phyloP scores from a whole-genome alignment of 2,329 filamentous ascomycete genomes.

The Rutstroemia sydowiana region DNA sequence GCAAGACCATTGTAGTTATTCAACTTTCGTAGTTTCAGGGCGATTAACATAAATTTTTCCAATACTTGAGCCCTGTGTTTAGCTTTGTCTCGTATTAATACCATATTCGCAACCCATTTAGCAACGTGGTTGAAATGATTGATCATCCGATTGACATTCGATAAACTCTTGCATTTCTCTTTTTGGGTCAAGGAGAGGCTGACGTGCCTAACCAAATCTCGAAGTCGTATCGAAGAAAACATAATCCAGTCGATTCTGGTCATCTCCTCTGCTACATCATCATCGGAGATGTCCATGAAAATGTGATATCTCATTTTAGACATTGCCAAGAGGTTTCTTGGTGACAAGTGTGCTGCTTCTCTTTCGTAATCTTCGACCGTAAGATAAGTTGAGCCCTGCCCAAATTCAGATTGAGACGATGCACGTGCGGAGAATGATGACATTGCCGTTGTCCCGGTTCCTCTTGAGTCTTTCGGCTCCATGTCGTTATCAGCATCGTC shows the following conservation, averaged over 20 bases:
- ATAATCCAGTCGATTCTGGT: slow-evolving; percentile 97
- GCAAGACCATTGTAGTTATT: slow-evolving; percentile 97
- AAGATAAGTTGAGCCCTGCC: slow-evolving; percentile 39
- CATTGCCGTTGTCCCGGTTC: slow-evolving; percentile 1
- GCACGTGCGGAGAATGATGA: slow-evolving; percentile 20
- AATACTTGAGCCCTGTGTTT: slow-evolving; percentile 88
- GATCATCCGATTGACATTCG: slow-evolving; percentile 91
- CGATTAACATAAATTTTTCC: slow-evolving; percentile 93
- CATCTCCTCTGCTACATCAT: slow-evolving; percentile 82
- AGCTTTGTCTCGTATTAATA: slow-evolving; percentile 85
- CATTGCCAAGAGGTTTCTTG: slow-evolving; percentile 60
- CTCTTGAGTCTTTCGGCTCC: slow-evolving; percentile 21
- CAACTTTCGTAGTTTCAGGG: slow-evolving; percentile 74
- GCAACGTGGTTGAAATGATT: slow-evolving; percentile 84
- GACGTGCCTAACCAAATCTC: slow-evolving; percentile 88
- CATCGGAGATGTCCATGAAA: slow-evolving; percentile 80
- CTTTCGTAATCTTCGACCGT: slow-evolving; percentile 73
- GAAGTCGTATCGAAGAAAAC: slow-evolving; percentile 89
- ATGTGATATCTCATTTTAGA: slow-evolving; percentile 84
- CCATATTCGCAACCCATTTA: slow-evolving; percentile 75
- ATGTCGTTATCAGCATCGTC: slow-evolving; percentile 20
- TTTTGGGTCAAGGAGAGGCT: slow-evolving; percentile 65
- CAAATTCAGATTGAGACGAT: slow-evolving; percentile 19
- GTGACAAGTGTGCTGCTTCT: slow-evolving; percentile 65
- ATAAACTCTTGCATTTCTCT: slow-evolving; percentile 67